Evolutionary conservation across 768 basidiomycete genomes (phyloP).

Genomic region (Pleurotus ostreatus): DNA sequence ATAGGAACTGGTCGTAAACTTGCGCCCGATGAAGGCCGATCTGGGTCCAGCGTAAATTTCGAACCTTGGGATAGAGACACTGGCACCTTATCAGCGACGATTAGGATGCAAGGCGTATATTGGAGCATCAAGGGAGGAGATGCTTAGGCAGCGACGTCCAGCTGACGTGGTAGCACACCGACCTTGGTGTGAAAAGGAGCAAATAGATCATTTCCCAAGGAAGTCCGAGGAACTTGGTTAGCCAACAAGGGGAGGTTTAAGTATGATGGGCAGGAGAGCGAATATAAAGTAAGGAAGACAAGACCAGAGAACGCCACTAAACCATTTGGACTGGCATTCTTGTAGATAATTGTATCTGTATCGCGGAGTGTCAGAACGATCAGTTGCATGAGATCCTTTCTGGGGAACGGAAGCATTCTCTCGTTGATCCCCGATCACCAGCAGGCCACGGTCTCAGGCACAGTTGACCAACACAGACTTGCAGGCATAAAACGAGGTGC

Average conservation of each 20-base stretch:
- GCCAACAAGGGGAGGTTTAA: not conserved
- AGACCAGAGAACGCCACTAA: slow-evolving; percentile 27
- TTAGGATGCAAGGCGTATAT: not conserved
- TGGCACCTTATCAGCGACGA: not conserved
- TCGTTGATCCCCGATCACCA: slow-evolving; percentile 64
- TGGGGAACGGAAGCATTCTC: slow-evolving; percentile 19
- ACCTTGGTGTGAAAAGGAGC: slow-evolving; percentile 1
- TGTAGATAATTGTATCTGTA: slow-evolving; percentile 16
- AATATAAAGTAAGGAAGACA: slow-evolving; percentile 2
- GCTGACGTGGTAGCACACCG: slow-evolving; percentile 4
- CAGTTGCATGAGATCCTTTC: slow-evolving; percentile 5
- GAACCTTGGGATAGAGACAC: not conserved
- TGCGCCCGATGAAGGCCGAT: not conserved
- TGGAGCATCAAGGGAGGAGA: slow-evolving; percentile 13
- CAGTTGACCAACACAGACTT: slow-evolving; percentile 14
- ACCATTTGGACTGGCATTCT: slow-evolving; percentile 23
- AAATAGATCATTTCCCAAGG: slow-evolving; percentile 9
- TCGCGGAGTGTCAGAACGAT: slow-evolving; percentile 12
- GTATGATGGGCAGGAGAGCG: slow-evolving; percentile 1
- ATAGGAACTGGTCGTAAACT: not conserved
- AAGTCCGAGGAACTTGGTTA: slow-evolving; percentile 13
- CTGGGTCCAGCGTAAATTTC: not conserved
- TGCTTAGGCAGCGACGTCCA: not conserved
- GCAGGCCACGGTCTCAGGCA: slow-evolving; percentile 34
- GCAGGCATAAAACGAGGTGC: slow-evolving; percentile 18